Evolutionary conservation across 2,329 filamentous ascomycete species (phyloP).

Genomic region (Ceratocystis ficicola): DNA sequence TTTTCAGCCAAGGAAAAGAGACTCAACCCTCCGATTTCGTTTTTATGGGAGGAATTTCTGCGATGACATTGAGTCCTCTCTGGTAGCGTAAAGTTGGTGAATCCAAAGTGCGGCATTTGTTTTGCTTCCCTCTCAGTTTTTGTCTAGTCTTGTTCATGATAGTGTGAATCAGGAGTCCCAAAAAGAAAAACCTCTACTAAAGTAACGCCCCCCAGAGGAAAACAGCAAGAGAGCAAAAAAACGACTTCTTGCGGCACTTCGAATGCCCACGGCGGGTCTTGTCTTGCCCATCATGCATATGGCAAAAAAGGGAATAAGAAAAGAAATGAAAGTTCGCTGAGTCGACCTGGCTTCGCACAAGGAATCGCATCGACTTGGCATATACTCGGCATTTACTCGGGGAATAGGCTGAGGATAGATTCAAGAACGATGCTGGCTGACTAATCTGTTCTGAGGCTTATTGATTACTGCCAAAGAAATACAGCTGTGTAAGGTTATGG

Average conservation of each 20-base stretch:
- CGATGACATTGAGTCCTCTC: not conserved
- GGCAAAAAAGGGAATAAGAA: no score
- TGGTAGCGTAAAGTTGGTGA: not conserved
- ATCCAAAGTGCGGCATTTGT: not conserved
- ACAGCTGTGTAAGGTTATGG: not conserved
- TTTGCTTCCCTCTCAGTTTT: not conserved
- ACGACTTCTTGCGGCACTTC: no score
- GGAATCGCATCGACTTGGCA: no score
- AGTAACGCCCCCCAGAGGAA: no score
- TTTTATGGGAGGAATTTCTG: not conserved
- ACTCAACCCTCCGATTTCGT: not conserved
- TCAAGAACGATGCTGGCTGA: not conserved
- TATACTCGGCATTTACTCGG: no score
- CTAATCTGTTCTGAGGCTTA: not conserved
- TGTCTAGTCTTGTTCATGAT: not conserved
- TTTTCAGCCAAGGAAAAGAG: not conserved
- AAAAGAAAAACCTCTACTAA: no score
- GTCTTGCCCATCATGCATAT: no score
- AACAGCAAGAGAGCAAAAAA: not conserved
- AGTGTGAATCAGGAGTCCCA: not conserved
- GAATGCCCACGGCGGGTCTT: no score
- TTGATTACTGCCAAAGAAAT: not conserved
- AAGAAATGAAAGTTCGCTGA: no score
- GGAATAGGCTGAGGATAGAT: not conserved
- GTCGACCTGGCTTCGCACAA: no score